Evolutionary conservation across 306 rosid species (phyloP), one percentile per base, ranked within the genome.

Genomic region (Gynostemma pentaphyllum): DNA sequence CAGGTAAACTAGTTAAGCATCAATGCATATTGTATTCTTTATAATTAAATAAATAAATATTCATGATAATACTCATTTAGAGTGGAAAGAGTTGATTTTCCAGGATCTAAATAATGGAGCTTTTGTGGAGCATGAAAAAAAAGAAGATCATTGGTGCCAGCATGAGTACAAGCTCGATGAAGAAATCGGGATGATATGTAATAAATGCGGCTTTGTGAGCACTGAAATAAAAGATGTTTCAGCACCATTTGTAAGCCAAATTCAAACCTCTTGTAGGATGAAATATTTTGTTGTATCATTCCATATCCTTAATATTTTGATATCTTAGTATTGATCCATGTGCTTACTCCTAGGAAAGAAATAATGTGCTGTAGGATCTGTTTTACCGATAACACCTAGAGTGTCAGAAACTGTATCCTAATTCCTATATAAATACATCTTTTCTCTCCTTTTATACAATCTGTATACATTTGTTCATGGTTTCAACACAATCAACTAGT

Each of bases 221-320:
- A 75, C 79, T 0, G 95, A 86, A 47, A 92, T 92, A 67, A 74
- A 60, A 83, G 72, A 88, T 73, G 46, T 88, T 44, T 18, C 80
- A 1, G 83, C 95, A 12, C 87, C 92, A 53, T 83, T 92, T 74
- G 98, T 92, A 92, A 88, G 97, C 85, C 62, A 46, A 60, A 34
- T 42, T 73, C 34, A 44, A 68, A 68, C 66, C 50, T 63, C 30
- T 28, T 10, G 36, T 57, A 77, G 23, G 67, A 46, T 62, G 68
- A 46, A 36, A 4, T 32, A 24, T 47, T 49, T 53, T 57, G 21
- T 19, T 14, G 5, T 34, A 57, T 10, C 23, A 7, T 57, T 57
- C 64, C 10, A 45, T 57, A 36, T 29, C 34, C 64, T 34, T 56
- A 26, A 23, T 34, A 16, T 18, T 56, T 34, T 5, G 45, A 32